Evolutionary conservation across 2,329 filamentous ascomycete genomes (phyloP).

Genomic region (Fusarium sarcochroum): DNA sequence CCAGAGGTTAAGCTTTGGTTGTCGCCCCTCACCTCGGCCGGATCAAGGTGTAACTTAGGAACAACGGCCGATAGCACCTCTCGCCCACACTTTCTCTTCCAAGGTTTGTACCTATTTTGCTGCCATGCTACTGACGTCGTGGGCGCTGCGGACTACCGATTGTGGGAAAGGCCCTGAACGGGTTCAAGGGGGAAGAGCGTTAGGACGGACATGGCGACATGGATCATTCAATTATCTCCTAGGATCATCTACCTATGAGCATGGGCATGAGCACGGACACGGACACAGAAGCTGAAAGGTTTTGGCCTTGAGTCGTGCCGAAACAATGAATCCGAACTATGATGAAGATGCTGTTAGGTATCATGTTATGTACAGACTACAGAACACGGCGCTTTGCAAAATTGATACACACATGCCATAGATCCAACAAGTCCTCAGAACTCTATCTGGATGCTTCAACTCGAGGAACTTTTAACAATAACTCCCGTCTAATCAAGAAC

Average conservation of each 20-base stretch:
- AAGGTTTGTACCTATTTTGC: slow-evolving; percentile 8
- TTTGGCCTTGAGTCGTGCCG: slow-evolving; percentile 28
- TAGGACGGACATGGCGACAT: slow-evolving; percentile 23
- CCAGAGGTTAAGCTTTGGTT: slow-evolving; percentile 40
- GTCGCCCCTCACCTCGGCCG: slow-evolving; percentile 32
- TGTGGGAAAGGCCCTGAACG: slow-evolving; percentile 42
- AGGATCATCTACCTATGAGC: slow-evolving; percentile 32
- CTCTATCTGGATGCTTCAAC: slow-evolving; percentile 10
- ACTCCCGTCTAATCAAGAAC: slow-evolving; percentile 13
- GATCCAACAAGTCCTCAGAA: slow-evolving; percentile 9
- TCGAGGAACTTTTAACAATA: slow-evolving; percentile 8
- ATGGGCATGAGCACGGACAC: slow-evolving; percentile 33
- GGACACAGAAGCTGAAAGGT: slow-evolving; percentile 34
- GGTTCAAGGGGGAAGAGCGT: slow-evolving; percentile 43
- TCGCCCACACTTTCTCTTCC: neutral
- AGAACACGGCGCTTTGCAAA: neutral
- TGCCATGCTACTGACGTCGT: slow-evolving; percentile 42
- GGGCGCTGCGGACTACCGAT: slow-evolving; percentile 39
- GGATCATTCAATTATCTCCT: slow-evolving; percentile 24
- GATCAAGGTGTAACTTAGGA: slow-evolving; percentile 36
- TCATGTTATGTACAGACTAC: neutral
- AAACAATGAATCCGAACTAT: slow-evolving; percentile 13
- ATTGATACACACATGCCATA: neutral
- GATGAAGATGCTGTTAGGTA: neutral
- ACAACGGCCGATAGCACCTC: slow-evolving; percentile 14